Evolutionary conservation across 2,329 filamentous ascomycete genomes (phyloP).

Genomic region (Eurotiales sp.): DNA sequence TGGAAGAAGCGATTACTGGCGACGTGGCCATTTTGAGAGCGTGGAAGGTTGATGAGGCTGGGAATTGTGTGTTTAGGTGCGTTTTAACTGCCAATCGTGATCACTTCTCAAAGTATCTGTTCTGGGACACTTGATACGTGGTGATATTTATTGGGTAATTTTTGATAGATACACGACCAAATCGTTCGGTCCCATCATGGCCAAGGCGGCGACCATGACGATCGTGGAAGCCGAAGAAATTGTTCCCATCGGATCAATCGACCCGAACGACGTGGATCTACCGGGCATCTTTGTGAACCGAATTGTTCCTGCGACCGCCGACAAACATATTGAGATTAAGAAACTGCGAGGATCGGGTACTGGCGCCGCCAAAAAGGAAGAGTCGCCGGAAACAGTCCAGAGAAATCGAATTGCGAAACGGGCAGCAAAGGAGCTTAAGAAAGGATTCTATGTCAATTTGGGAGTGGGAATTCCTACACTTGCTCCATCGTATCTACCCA

Average conservation of each 20-base stretch:
- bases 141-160: neutral
- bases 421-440: slow-evolving; percentile 74
- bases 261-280: slow-evolving; percentile 77
- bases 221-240: slow-evolving; percentile 93
- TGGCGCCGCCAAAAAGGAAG: slow-evolving; percentile 64
- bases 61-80: slow-evolving; percentile 86
- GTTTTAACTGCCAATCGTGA: neutral
- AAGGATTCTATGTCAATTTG: slow-evolving; percentile 87
- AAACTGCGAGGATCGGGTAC: slow-evolving; percentile 74
- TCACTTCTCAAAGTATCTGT: too few species aligned
- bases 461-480: slow-evolving; percentile 94
- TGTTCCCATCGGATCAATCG: slow-evolving; percentile 81
- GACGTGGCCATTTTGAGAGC: slow-evolving; percentile 94
- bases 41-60: slow-evolving; percentile 85
- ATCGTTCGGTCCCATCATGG: slow-evolving; percentile 72
- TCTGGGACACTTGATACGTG: neutral
- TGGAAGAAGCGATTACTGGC: slow-evolving; percentile 82
- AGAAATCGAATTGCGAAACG: slow-evolving; percentile 77
- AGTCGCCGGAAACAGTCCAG: slow-evolving; percentile 60
- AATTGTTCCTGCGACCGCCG: slow-evolving; percentile 73
- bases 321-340: slow-evolving; percentile 82
- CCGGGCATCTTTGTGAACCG: slow-evolving; percentile 90
- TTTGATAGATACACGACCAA: slow-evolving; percentile 62
- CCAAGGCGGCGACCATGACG: slow-evolving; percentile 80
- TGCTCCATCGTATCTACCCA: slow-evolving; percentile 75